Base-by-base conservation (phyloP, 345 rosid genomes). In the Dipteronia dyeriana region DNA sequence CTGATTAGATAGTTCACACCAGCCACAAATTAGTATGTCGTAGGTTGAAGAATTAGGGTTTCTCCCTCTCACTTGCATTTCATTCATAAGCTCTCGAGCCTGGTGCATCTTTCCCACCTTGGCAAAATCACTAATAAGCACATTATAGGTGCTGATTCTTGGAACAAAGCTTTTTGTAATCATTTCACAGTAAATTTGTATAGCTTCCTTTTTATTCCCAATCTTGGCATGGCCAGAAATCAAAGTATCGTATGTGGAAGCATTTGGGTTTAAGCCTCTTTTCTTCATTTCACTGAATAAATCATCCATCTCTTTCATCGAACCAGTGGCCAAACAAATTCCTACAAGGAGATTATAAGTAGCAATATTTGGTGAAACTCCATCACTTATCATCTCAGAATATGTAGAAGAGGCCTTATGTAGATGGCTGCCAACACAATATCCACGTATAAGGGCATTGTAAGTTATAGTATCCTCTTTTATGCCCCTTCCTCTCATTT, bases 131-230 rank as follows among this genome's bases (percentile, higher is more conserved):
- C 79, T 78, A 66, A 95, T 92, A 23, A 93, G 92, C 73, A 90
- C 88, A 73, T 95, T 93, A 68, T 88, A 95, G 67, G 97, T 91
- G 84, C 94, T 69, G 70, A 89, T 88, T 85, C 84, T 86, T 1
- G 94, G 99, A 67, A 93, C 84, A 76, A 90, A 88, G 73, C 97
- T 91, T 84, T 88, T 84, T 12, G 86, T 66, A 61, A 93, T 86
- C 99, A 93, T 93, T 81, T 93, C 89, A 83, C 92, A 93, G 53
- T 91, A 93, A 47, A 88, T 49, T 74, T 65, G 87, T 78, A 91
- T 80, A 53, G 88, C 83, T 83, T 87, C 92, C 83, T 83, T 91
- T 82, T 81, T 87, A 68, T 90, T 90, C 75, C 96, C 97, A 66
- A 86, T 80, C 88, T 85, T 95, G 62, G 85, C 91, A 80, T 90